Percentiles rank a stretch among this genome's conserved stretches.
Evolutionary conservation across 2,329 filamentous ascomycete genomes (phyloP).

Genomic region (Metarhizium brunneum): DNA sequence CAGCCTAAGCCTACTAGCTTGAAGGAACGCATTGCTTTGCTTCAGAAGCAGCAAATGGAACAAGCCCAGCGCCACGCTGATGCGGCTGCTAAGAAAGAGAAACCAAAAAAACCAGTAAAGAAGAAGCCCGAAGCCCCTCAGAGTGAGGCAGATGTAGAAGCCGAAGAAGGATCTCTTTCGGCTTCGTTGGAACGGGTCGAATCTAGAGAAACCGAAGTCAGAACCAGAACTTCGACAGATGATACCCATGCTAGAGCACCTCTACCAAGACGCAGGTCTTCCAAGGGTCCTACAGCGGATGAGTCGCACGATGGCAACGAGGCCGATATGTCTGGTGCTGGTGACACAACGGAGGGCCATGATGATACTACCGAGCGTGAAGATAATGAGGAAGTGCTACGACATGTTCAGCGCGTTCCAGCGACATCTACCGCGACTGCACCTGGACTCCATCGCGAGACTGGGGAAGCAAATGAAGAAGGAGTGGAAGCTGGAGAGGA

Average conservation of each 20-base stretch:
- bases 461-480: conserved; percentile 56
- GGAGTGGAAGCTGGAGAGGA: conserved; percentile 35
- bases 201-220: conserved; percentile 36
- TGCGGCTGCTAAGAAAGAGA: conserved; percentile 71
- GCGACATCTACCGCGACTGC: conserved; percentile 20
- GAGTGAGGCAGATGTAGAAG: conserved; percentile 18
- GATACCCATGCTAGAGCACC: conserved; percentile 24
- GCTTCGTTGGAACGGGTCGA: conserved; percentile 34
- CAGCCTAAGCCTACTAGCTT: conserved; percentile 86
- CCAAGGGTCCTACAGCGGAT: conserved; percentile 33
- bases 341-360: conserved; percentile 53
- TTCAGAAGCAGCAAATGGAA: conserved; percentile 91
- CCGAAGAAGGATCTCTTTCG: conserved; percentile 19
- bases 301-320: conserved; percentile 51
- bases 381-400: conserved; percentile 56
- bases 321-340: conserved; percentile 55
- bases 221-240: conserved; percentile 44
- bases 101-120: conserved; percentile 70
- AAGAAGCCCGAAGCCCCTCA: conserved; percentile 44
- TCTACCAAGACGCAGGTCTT: conserved; percentile 41
- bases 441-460: not conserved
- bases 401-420: conserved; percentile 24
- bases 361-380: conserved; percentile 61
- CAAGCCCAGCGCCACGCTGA: conserved; percentile 77
- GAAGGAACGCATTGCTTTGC: conserved; percentile 87